A percentile compares a stretch with the other conserved stretches of the same genome.
Conservation (phyloP, 2,329 filamentous ascomycete genomes). For the Penicillium sp. region DNA sequence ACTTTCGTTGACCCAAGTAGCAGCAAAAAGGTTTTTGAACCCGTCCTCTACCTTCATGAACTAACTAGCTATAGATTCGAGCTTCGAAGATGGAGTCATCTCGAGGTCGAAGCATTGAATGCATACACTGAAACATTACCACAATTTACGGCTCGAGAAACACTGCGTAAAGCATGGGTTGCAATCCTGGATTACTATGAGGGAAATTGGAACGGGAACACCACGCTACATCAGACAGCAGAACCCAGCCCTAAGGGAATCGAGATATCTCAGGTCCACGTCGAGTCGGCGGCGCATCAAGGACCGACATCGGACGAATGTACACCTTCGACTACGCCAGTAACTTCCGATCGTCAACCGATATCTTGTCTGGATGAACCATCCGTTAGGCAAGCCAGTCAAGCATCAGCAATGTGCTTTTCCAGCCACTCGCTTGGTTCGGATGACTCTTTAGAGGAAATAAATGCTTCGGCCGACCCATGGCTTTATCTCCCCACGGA, state of each 20-base stretch:
- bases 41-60: slow-evolving; percentile 8
- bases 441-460: slow-evolving; percentile 7
- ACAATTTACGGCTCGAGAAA: slow-evolving; percentile 11
- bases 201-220: no score
- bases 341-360: no score
- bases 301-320: slow-evolving; percentile 1
- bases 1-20: slow-evolving; percentile 7
- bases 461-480: slow-evolving; percentile 8
- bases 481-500: slow-evolving; percentile 6
- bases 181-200: slow-evolving; percentile 10
- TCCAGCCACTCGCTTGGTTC: slow-evolving; percentile 8
- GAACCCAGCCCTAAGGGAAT: neutral
- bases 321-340: no score
- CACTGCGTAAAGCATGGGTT: slow-evolving; percentile 8
- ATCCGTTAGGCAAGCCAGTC: no score
- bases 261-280: slow-evolving; percentile 2
- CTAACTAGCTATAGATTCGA: slow-evolving; percentile 12
- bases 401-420: no score
- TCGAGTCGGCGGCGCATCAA: slow-evolving; percentile 6
- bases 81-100: slow-evolving; percentile 5
- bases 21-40: slow-evolving; percentile 12
- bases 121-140: slow-evolving; percentile 12
- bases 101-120: slow-evolving; percentile 10
- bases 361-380: no score
- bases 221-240: slow-evolving; percentile 9